Conservation (phyloP, 1,284 basidiomycete genomes). For the Gymnopus androsaceus region DNA sequence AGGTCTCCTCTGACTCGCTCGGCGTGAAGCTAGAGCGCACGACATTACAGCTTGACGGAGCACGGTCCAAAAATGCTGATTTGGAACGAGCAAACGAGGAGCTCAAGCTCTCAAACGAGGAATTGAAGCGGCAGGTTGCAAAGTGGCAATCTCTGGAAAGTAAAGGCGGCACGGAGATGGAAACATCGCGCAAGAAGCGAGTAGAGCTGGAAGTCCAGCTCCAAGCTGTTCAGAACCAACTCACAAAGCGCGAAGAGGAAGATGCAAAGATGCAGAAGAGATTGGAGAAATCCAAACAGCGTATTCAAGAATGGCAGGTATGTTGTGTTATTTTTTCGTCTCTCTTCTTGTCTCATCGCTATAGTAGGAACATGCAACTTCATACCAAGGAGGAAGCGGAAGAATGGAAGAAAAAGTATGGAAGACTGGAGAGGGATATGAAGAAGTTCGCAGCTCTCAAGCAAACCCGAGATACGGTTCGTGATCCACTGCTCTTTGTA, state of each 20-base stretch:
- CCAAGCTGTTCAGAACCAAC: constrained; percentile 46
- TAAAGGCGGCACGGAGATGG: constrained; percentile 60
- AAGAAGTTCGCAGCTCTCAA: constrained; percentile 39
- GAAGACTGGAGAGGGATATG: constrained; percentile 41
- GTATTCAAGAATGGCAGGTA: constrained; percentile 48
- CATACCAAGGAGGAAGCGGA: constrained; percentile 31
- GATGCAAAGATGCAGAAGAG: constrained; percentile 33
- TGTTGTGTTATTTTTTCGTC: constrained; percentile 3
- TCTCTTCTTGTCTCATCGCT: not conserved
- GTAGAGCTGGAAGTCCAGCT: constrained; percentile 59
- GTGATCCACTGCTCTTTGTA: not conserved
- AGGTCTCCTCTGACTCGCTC: constrained; percentile 46
- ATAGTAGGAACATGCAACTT: not conserved
- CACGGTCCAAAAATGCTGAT: constrained; percentile 52
- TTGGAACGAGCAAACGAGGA: constrained; percentile 58
- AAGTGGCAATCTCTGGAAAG: constrained; percentile 70
- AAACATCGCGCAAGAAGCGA: constrained; percentile 53
- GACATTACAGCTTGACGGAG: constrained; percentile 56
- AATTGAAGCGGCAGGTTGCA: constrained; percentile 62
- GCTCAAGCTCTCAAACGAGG: constrained; percentile 51
- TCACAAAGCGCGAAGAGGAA: constrained; percentile 40
- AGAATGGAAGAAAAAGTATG: constrained; percentile 31
- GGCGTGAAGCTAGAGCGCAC: constrained; percentile 56
- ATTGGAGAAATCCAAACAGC: constrained; percentile 45
- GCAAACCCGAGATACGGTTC: constrained; percentile 26